phyloP scores from a whole-genome alignment of 306 rosid species.

The Pyrus betulifolia region DNA sequence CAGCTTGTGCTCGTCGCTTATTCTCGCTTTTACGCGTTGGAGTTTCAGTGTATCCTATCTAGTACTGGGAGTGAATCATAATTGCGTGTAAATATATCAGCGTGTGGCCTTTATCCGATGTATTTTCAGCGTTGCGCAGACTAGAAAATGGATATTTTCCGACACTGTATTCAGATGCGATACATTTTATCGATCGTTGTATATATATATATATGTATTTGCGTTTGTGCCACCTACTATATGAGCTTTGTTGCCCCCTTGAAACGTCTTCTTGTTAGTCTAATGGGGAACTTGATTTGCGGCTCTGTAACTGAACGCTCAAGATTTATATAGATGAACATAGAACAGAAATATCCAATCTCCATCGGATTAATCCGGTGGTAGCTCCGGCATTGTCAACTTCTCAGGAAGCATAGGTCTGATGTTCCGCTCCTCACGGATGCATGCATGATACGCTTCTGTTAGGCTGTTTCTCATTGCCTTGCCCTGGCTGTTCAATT shows the following conservation, averaged over 20 bases:
- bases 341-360: too few relatives aligned
- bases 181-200: neutral
- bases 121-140: neutral
- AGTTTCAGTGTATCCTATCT: neutral
- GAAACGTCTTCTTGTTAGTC: too few relatives aligned
- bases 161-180: neutral
- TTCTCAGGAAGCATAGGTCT: too few relatives aligned
- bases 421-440: too few relatives aligned
- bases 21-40: neutral
- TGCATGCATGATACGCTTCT: too few relatives aligned
- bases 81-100: slow-evolving; percentile 17
- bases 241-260: neutral
- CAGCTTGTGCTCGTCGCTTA: neutral
- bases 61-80: neutral
- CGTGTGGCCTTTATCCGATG: neutral
- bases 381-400: too few relatives aligned
- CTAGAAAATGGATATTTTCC: neutral
- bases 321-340: too few relatives aligned
- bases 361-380: too few relatives aligned
- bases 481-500: too few relatives aligned
- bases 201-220: neutral
- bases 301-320: too few relatives aligned
- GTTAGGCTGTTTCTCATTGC: too few relatives aligned
- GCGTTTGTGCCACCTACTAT: neutral
- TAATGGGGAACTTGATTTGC: too few relatives aligned